Evolutionary conservation across 1,139 yeast genomes (phyloP), one percentile per base, ranked within the genome.

Genomic region (Blastobotrys capitulatus): DNA sequence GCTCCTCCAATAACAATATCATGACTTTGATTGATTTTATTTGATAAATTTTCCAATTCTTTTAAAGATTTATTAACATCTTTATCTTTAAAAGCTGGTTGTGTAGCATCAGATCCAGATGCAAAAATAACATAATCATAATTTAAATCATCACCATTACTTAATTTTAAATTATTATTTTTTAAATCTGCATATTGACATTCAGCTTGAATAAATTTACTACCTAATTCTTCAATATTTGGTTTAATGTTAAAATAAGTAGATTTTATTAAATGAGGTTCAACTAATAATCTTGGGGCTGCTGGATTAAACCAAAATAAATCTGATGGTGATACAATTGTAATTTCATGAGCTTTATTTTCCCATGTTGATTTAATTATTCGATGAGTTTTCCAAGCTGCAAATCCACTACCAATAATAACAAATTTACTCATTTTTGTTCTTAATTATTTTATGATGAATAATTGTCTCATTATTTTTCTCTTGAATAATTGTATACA

Each of bases 1-100:
- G 95, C 95, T 62, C 96, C 96, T 62, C 88, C 86, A 55, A 86
- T 88, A 52, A 85, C 89, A 60, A 86, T 76, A 40, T 82, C 78
- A 64, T 84, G 73, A 57, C 87, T 77, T 73, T 88, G 77, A 69
- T 79, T 79, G 71, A 94, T 77, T 66, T 83, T 88, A 64, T 77
- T 75, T 49, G 89, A 86, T 61, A 85, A 75, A 58, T 82, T 86
- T 68, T 84, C 88, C 57, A 84, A 76, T 56, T 82, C 77, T 58
- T 82, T 83, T 66, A 83, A 85, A 6, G 40, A 18, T 90, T 46
- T 84, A 2, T 6, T 4, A 19, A 37, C 26, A 55, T 84, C 83
- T 29, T 12, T 13, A 29, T 29, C 32, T 62, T 90, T 90, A 64
- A 85, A 86, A 45, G 92, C 85, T 60, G 84, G 80, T 54, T 89